Evolutionary conservation across 2,329 filamentous ascomycete genomes (phyloP).

Genomic region (Tolypocladium guangdongense): DNA sequence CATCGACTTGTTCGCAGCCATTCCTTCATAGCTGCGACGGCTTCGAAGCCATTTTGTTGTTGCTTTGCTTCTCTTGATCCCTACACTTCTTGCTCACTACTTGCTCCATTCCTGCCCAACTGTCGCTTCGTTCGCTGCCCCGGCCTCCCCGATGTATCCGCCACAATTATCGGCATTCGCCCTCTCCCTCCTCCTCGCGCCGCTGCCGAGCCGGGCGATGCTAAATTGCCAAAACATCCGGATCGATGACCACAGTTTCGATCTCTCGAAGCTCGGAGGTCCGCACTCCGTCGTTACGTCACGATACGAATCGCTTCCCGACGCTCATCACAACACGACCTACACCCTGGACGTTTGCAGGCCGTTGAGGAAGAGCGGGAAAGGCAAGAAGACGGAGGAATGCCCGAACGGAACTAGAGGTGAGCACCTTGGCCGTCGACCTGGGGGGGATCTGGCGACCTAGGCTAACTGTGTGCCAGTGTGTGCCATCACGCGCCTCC

Average conservation of each 20-base stretch:
- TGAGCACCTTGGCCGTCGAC: conserved; percentile 21
- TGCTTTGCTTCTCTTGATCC: not conserved
- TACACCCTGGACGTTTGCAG: conserved; percentile 73
- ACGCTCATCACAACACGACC: conserved; percentile 54
- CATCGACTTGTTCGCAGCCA: not conserved
- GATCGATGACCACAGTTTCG: conserved; percentile 48
- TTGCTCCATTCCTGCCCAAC: not conserved
- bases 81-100: no score
- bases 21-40: not conserved
- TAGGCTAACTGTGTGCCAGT: conserved; percentile 34
- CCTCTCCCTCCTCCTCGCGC: conserved; percentile 25
- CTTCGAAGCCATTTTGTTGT: not conserved
- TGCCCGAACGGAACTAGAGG: conserved; percentile 62
- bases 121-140: not conserved
- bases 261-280: conserved; percentile 53
- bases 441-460: not conserved
- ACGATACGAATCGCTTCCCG: conserved; percentile 38
- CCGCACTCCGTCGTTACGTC: conserved; percentile 58
- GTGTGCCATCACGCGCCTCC: conserved; percentile 59
- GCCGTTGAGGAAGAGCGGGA: conserved; percentile 50
- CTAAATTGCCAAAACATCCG: conserved; percentile 53
- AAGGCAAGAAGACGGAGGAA: conserved; percentile 41
- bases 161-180: conserved; percentile 25
- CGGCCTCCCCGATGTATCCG: conserved; percentile 25
- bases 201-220: conserved; percentile 31